Conservation (phyloP, 2,329 filamentous ascomycete species). For the Sporothrix variecibatus region DNA sequence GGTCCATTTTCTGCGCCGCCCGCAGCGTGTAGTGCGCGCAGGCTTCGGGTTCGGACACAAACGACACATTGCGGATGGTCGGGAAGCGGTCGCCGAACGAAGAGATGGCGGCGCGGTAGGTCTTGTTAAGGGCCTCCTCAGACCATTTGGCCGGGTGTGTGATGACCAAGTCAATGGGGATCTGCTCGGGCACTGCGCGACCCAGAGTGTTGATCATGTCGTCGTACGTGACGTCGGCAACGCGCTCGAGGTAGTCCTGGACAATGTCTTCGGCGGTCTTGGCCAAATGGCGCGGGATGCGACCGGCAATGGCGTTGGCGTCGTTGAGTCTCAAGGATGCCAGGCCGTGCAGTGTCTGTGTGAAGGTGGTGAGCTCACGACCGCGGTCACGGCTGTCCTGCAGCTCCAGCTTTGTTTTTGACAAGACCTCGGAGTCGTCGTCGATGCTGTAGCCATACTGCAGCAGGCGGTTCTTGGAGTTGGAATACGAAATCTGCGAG, state of each 20-base stretch:
- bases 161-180: slow-evolving; percentile 31
- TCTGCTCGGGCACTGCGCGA: slow-evolving; percentile 22
- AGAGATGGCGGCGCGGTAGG: slow-evolving; percentile 27
- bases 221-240: slow-evolving; percentile 26
- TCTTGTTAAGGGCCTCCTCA: slow-evolving; percentile 28
- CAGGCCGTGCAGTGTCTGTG: slow-evolving; percentile 26
- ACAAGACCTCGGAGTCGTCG: slow-evolving; percentile 24
- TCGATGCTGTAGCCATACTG: slow-evolving; percentile 31
- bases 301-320: slow-evolving; percentile 11
- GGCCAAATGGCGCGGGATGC: slow-evolving; percentile 27
- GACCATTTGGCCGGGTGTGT: slow-evolving; percentile 32
- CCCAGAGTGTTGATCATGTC: slow-evolving; percentile 24
- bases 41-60: slow-evolving; percentile 31
- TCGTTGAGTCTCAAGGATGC: slow-evolving; percentile 20
- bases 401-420: slow-evolving; percentile 32
- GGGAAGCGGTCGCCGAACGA: slow-evolving; percentile 28
- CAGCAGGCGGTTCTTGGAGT: slow-evolving; percentile 5
- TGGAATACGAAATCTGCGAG: slow-evolving; percentile 30
- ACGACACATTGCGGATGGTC: slow-evolving; percentile 27
- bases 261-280: slow-evolving; percentile 29
- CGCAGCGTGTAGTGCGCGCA: slow-evolving; percentile 32
- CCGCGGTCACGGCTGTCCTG: slow-evolving; percentile 12
- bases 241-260: slow-evolving; percentile 29
- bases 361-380: slow-evolving; percentile 26
- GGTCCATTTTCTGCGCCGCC: slow-evolving; percentile 32